A percentile compares a stretch with the other conserved stretches of the same genome.
These are phyloP conservation scores for Hysterium pulicare DNA, from an alignment of 2,329 filamentous ascomycete species.

Conservation along the genomic window DNA sequence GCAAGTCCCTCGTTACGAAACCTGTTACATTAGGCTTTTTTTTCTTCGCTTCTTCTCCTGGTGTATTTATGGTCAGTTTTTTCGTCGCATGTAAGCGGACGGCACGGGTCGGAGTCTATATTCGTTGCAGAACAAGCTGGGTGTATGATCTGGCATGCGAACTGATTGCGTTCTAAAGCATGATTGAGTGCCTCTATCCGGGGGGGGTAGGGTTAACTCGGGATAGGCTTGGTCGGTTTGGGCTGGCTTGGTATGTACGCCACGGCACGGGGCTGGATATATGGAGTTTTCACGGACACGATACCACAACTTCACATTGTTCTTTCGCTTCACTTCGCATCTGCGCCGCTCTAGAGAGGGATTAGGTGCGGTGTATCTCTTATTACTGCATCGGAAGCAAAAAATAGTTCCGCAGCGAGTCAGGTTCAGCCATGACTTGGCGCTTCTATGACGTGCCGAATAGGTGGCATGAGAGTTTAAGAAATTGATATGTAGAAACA, in stretches of 20 bases:
- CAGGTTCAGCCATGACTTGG: too few species aligned
- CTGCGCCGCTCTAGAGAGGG: too few species aligned
- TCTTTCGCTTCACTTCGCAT: conserved; percentile 1
- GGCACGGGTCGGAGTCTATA: conserved; percentile 8
- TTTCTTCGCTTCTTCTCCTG: conserved; percentile 8
- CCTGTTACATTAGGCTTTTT: conserved; percentile 40
- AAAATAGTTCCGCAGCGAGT: too few species aligned
- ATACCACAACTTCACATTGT: conserved; percentile 2
- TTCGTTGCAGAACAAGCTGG: conserved; percentile 1
- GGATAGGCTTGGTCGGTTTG: background rate
- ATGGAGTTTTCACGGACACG: conserved; percentile 3
- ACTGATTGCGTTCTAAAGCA: background rate
- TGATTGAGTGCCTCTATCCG: background rate
- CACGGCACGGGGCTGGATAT: background rate
- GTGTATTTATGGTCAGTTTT: conserved; percentile 7
- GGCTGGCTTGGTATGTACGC: too few species aligned
- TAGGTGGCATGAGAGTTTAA: too few species aligned
- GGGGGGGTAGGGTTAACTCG: background rate
- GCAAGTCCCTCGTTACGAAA: conserved; percentile 49
- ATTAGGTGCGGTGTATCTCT: too few species aligned
- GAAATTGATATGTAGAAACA: too few species aligned
- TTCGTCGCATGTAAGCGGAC: conserved; percentile 5
- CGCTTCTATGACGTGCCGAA: too few species aligned
- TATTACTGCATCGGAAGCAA: too few species aligned
- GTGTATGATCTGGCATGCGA: background rate